A percentile compares a stretch with the other conserved stretches of the same genome.
These are phyloP conservation scores for Botrytis squamosa DNA, from an alignment of 2,329 filamentous ascomycete species.

Conservation along the genomic window DNA sequence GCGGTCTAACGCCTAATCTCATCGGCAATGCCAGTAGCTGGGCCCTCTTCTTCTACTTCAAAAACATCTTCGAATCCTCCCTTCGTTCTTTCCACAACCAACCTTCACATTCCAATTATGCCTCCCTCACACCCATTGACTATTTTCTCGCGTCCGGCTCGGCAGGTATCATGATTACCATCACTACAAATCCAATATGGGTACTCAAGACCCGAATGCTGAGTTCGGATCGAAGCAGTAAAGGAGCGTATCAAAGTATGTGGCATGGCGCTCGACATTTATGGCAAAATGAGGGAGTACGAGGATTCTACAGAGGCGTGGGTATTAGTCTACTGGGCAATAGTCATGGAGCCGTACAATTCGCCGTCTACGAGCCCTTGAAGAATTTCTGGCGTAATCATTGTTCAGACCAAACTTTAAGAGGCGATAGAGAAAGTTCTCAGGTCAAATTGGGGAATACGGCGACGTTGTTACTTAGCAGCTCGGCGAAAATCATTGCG, in stretches of 20 bases:
- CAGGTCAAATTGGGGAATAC: constrained; percentile 33
- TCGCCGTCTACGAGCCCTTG: constrained; percentile 83
- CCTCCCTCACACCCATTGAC: constrained; percentile 48
- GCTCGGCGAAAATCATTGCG: constrained; percentile 79
- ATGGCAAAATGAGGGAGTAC: constrained; percentile 66
- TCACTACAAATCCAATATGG: constrained; percentile 94
- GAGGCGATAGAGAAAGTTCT: constrained; percentile 31
- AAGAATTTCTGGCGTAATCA: constrained; percentile 53
- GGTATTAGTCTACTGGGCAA: constrained; percentile 82
- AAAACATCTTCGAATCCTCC: constrained; percentile 52
- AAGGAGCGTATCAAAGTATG: constrained; percentile 81
- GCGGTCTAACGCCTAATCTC: constrained; percentile 86
- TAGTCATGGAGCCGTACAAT: constrained; percentile 90
- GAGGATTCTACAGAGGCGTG: constrained; percentile 86
- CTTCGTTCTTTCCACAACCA: constrained; percentile 33
- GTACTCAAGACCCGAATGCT: constrained; percentile 98
- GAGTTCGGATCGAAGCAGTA: constrained; percentile 70
- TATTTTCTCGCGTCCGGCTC: constrained; percentile 78
- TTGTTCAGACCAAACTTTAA: constrained; percentile 40
- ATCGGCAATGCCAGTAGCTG: constrained; percentile 88
- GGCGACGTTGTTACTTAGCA: constrained; percentile 76
- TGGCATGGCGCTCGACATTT: constrained; percentile 67
- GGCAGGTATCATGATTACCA: constrained; percentile 70
- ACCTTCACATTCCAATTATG: constrained; percentile 14
- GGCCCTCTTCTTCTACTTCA: constrained; percentile 88